These are phyloP conservation scores for Fragaria vesca DNA, from an alignment of 306 rosid genomes.

Conservation along the genomic window DNA sequence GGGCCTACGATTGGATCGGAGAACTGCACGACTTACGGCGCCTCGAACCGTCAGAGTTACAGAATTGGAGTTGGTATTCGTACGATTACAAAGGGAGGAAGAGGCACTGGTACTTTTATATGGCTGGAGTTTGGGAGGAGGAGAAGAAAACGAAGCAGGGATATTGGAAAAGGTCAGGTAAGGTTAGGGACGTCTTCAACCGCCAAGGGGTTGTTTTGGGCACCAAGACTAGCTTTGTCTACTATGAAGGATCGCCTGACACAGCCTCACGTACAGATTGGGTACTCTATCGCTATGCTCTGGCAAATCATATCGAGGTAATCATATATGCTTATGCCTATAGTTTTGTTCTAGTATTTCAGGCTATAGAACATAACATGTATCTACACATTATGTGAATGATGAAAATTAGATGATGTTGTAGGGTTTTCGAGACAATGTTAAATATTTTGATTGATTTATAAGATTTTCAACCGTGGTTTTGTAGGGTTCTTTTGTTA, in stretches of 20 bases:
- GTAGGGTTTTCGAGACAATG: too few species aligned
- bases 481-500: background rate
- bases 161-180: background rate
- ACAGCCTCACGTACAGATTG: background rate
- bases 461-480: background rate
- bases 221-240: background rate
- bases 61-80: background rate
- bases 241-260: background rate
- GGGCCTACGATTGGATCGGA: background rate
- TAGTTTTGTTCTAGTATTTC: background rate
- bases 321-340: background rate
- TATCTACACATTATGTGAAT: too few species aligned
- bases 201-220: background rate
- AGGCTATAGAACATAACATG: too few species aligned
- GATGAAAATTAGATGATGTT: too few species aligned
- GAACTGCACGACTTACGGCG: background rate
- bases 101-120: background rate
- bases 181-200: background rate
- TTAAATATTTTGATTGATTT: too few species aligned
- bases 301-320: background rate
- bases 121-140: background rate
- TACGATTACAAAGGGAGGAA: background rate
- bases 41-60: background rate
- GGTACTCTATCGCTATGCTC: background rate
- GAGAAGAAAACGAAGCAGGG: background rate